Evolutionary conservation across 2,329 filamentous ascomycete genomes (phyloP).

Genomic region (Ophiocordyceps sinensis): DNA sequence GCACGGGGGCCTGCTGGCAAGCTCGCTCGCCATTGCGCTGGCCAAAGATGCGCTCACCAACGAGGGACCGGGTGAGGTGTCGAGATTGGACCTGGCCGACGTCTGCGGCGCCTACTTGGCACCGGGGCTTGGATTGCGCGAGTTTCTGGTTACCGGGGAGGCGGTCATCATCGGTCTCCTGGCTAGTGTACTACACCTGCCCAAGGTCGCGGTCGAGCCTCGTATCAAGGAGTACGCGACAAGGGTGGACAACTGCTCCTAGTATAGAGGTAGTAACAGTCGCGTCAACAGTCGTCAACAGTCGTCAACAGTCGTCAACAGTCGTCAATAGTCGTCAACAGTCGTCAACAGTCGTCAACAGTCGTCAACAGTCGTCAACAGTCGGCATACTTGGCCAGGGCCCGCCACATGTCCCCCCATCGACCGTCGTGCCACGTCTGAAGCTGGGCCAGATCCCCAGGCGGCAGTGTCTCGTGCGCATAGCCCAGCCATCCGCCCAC

Average conservation of each 20-base stretch:
- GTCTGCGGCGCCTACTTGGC: background rate
- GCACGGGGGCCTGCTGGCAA: background rate
- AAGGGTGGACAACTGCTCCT: too few relatives aligned
- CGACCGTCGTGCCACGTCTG: slow-evolving; percentile 33
- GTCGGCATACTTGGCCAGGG: slow-evolving; percentile 21
- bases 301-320: slow-evolving; percentile 1
- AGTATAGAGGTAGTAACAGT: too few relatives aligned
- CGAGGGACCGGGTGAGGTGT: background rate
- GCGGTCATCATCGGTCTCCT: background rate
- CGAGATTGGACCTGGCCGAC: background rate
- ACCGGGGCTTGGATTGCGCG: background rate
- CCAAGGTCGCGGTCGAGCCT: too few relatives aligned
- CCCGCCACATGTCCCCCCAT: slow-evolving; percentile 35
- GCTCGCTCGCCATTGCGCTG: background rate
- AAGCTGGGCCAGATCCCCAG: slow-evolving; percentile 31
- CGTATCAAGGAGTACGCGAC: too few relatives aligned
- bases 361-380: too few relatives aligned
- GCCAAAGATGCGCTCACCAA: background rate
- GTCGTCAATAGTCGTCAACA: too few relatives aligned
- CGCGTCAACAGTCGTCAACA: too few relatives aligned
- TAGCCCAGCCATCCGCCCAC: slow-evolving; percentile 42
- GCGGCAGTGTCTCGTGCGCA: slow-evolving; percentile 22
- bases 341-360: slow-evolving; percentile 1
- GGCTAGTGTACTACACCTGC: too few relatives aligned
- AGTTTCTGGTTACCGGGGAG: background rate